Evolutionary conservation across 2,329 filamentous ascomycete genomes (phyloP), one percentile per base, ranked within the genome.

Genomic region (Monilinia aucupariae): DNA sequence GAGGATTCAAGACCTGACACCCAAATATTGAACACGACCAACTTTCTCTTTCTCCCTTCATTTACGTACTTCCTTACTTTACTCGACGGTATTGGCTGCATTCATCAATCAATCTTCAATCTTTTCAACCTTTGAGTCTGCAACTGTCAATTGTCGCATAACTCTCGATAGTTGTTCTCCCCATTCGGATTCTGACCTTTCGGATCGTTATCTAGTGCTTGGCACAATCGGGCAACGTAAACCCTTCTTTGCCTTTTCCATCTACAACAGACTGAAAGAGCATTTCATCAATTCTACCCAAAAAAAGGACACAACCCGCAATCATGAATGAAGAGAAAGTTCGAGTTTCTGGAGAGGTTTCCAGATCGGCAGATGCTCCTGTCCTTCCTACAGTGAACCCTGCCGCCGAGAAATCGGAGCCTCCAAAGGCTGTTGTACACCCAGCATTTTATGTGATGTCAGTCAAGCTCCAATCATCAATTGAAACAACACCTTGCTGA

Each of bases 301-400:
- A 6, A 45, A 32, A 25, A 47, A 25, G n/a, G n/a, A n/a, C 20
- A 34, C 7, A 17, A 17, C 2, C 34, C 69, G 73, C 66, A 73
- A 79, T 75, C 66, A 89, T 88, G 85, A 82, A 77, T 67, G 89
- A 89, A 75, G 90, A 96, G 77, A 97, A 96, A 79, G 87, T 83
- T 71, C 88, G 92, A 74, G 82, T 86, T 72, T 96, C 91, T 53
- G 89, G 89, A 76, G 92, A 96, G 76, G 80, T 83, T 71, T 79
- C 84, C 63, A 84, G 88, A 76, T 71, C 77, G 60, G 82, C 79
- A 67, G 79, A 78, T 69, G 78, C 78, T 72, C 85, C 81, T 50
- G 81, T 91, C 64, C 82, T 97, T 74, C 92, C 92, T 37, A 92
- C 88, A 13, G 84, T 90, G 76, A 96, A 93, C 76, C 89, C 71